Evolutionary conservation across 2,329 filamentous ascomycete genomes (phyloP), one percentile per base, ranked within the genome.

Genomic region (Aspergillus carbonarius): DNA sequence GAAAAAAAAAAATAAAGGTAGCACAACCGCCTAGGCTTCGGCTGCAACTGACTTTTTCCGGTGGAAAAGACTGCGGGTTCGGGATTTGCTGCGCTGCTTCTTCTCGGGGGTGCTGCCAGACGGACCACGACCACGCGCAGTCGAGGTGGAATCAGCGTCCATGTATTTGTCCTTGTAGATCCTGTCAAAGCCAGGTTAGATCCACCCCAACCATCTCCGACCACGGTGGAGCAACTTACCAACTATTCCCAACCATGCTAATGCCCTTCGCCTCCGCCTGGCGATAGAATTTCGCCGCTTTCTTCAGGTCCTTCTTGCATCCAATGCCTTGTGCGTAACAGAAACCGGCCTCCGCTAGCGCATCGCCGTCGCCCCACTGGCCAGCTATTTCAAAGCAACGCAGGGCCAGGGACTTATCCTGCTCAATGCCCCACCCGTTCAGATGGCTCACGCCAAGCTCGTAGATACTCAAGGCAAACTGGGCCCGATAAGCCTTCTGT

Each of bases 241-340:
- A 99, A 81, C 92, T 97, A 74, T 98, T 98, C 56, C 95, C 95
- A 57, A 96, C 89, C 92, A 98, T 98, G 76, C 87, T 96, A 82
- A 97, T 93, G 6, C 95, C 95, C 77, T 95, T 95, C 23, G 89
- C 87, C 74, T 96, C 95, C 5, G 95, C 95, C 80, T 88, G 83
- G 20, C 95, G 88, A 74, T 98, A 98, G 69, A 95, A 92, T 61
- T 86, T 90, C 59, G 95, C 93, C 51, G 91, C 93, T 78, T 93
- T 97, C 80, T 92, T 97, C 72, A 97, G 80, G 72, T 98, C 91
- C 78, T 98, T 99, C 81, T 95, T 96, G 74, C 91, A 96, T 4
- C 95, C 95, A 54, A 96, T 82, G 8, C 93, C 95, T 72, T 98
- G 88, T 0, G 92, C 91, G 70, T 98, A 99, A 78, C 93, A 99